Conservation (phyloP, 371 early-diverging fungal genomes). For the Dinochytrium kinnereticum region DNA sequence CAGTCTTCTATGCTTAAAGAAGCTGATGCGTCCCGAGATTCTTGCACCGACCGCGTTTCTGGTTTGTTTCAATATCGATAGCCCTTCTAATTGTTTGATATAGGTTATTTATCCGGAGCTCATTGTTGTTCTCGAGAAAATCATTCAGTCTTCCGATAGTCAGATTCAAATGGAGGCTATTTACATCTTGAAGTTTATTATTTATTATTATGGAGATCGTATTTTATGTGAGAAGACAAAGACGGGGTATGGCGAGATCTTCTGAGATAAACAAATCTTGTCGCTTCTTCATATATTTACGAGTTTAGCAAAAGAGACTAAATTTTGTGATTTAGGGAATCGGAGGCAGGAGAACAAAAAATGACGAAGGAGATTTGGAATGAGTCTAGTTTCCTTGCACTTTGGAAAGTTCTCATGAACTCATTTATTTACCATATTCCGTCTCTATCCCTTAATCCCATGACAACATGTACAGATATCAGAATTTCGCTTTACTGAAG, state of each 20-base stretch:
- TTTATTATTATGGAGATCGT: constrained; percentile 22
- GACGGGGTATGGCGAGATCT: not conserved
- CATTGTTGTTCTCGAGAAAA: constrained; percentile 66
- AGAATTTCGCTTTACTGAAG: constrained; percentile 5
- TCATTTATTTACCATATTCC: constrained; percentile 47
- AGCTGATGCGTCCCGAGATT: not conserved
- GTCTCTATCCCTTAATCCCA: constrained; percentile 40
- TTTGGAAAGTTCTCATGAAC: constrained; percentile 41
- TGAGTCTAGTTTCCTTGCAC: constrained; percentile 14
- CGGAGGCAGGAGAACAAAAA: not conserved
- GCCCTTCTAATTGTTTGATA: constrained; percentile 17
- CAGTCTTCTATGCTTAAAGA: constrained; percentile 8
- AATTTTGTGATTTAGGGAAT: too few species aligned
- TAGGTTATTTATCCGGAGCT: constrained; percentile 67
- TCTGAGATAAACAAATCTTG: too few species aligned
- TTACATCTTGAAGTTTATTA: constrained; percentile 32
- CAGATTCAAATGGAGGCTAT: constrained; percentile 38
- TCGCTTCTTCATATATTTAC: too few species aligned
- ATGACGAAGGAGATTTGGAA: not conserved
- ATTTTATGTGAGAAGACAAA: constrained; percentile 21
- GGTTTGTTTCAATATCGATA: too few species aligned
- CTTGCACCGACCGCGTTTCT: not conserved
- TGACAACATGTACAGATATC: constrained; percentile 34
- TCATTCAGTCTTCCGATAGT: constrained; percentile 46
- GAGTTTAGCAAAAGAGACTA: too few species aligned